Evolutionary conservation across 768 basidiomycete species (phyloP).

Genomic region (Podaxis pistillaris): DNA sequence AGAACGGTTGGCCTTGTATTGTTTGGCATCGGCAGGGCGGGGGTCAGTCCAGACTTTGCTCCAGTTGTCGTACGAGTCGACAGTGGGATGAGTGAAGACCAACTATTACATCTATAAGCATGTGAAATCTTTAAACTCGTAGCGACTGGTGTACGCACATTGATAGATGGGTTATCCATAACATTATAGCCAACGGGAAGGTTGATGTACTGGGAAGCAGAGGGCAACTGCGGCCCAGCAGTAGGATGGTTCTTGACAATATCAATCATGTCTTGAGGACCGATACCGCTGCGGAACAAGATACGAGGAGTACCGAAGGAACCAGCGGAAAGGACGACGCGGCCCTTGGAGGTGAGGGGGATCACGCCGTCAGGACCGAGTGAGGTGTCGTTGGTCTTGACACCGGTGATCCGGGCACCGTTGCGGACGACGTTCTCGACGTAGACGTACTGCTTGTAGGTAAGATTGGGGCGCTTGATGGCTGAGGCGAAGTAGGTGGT

Average conservation of each 20-base stretch:
- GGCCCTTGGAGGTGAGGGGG: conserved; percentile 52
- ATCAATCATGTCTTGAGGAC: conserved; percentile 55
- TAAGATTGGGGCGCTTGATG: conserved; percentile 48
- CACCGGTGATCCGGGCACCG: conserved; percentile 53
- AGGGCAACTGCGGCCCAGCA: conserved; percentile 47
- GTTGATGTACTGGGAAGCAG: conserved; percentile 50
- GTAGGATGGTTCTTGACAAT: conserved; percentile 45
- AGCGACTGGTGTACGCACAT: conserved; percentile 31
- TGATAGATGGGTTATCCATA: conserved; percentile 61
- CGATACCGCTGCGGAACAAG: conserved; percentile 61
- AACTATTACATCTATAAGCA: conserved; percentile 29
- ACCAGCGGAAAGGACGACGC: conserved; percentile 60
- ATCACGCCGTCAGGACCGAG: conserved; percentile 55
- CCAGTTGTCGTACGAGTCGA: conserved; percentile 71
- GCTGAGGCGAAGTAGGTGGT: conserved; percentile 63
- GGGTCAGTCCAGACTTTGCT: conserved; percentile 54
- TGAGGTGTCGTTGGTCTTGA: conserved; percentile 58
- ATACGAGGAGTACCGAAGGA: conserved; percentile 56
- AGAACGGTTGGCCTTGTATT: conserved; percentile 49
- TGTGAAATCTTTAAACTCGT: background rate
- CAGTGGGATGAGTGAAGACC: conserved; percentile 61
- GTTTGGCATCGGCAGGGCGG: conserved; percentile 51
- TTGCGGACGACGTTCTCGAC: conserved; percentile 57
- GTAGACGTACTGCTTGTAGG: conserved; percentile 44
- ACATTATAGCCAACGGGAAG: conserved; percentile 57